Evolutionary conservation across 2,329 filamentous ascomycete species (phyloP).

Genomic region (Aspergillus fischeri): DNA sequence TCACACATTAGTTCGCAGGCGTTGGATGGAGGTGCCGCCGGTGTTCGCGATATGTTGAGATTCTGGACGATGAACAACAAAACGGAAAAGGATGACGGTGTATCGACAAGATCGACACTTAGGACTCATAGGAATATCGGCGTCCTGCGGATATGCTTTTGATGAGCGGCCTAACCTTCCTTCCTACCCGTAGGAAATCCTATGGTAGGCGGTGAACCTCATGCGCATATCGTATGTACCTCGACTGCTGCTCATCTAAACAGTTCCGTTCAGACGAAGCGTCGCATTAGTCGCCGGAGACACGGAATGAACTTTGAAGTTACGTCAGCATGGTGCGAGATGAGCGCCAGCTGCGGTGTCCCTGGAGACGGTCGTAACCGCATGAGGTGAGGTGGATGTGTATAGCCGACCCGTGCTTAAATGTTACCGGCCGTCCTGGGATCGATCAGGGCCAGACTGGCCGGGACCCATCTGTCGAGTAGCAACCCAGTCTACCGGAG

Average conservation of each 20-base stretch:
- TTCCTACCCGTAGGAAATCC: background rate
- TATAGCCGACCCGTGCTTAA: background rate
- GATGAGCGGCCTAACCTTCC: background rate
- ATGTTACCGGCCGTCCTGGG: conserved; percentile 29
- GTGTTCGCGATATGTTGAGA: background rate
- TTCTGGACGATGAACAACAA: background rate
- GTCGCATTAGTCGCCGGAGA: background rate
- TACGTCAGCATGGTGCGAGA: background rate
- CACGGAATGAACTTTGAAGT: background rate
- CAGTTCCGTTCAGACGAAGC: background rate
- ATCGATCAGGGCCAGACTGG: conserved; percentile 32
- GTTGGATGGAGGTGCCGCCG: background rate
- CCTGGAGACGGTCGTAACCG: background rate
- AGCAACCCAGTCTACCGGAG: conserved; percentile 30
- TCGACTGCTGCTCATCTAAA: background rate
- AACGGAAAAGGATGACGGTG: background rate
- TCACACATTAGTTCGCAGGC: background rate
- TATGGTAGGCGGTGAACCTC: background rate
- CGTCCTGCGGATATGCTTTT: background rate
- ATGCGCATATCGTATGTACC: background rate
- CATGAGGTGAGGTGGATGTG: background rate
- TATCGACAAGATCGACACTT: background rate
- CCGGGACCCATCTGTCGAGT: conserved; percentile 26
- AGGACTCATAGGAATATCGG: background rate
- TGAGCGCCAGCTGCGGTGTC: background rate